Evolutionary conservation across 2,329 filamentous ascomycete genomes (phyloP), one percentile per base, ranked within the genome.

Genomic region (Stachybotrys elegans): DNA sequence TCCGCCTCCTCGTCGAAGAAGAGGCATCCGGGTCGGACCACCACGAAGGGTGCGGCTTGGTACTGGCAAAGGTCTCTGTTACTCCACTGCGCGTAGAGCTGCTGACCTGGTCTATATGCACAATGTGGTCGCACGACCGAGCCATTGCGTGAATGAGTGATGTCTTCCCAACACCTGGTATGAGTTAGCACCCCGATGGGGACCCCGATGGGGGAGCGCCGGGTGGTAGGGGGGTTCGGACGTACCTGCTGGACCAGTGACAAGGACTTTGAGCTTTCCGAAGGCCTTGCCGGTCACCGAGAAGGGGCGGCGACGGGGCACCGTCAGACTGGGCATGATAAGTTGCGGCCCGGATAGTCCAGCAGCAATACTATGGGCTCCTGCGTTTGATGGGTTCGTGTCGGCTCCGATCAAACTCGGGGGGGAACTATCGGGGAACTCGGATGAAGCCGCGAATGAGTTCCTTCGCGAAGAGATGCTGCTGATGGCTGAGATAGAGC

Each of bases 321-420:
- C 93, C 49, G 81, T 83, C 56, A 98, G 84, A 58, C 90, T 95
- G 5, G 93, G 93, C 93, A 98, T 98, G 48, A 98, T 88, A n/a
- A 98, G 76, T 63, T 97, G 91, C 20, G 86, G 85, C 32, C 72
- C 74, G 48, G 55, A 40, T n/a, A n/a, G n/a, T n/a, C n/a, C n/a
- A n/a, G n/a, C n/a, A n/a, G n/a, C n/a, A n/a, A n/a, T n/a, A n/a
- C n/a, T n/a, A n/a, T n/a, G n/a, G n/a, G n/a, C n/a, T n/a, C n/a
- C n/a, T n/a, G n/a, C n/a, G n/a, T 3, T 16, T 34, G 31, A 34
- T 12, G 19, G n/a, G 31, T 34, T 9, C 19, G 31, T 16, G 31
- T 34, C 36, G 40, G 53, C 42, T 17, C 55, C 52, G 8, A 49
- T 43, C 22, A 51, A 48, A 37, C 57, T 56, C 3, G 46, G 46